Evolutionary conservation across 805 yeast genomes (phyloP), one percentile per base, ranked within the genome.

Genomic region (Cyberlindnera mississippiensis): DNA sequence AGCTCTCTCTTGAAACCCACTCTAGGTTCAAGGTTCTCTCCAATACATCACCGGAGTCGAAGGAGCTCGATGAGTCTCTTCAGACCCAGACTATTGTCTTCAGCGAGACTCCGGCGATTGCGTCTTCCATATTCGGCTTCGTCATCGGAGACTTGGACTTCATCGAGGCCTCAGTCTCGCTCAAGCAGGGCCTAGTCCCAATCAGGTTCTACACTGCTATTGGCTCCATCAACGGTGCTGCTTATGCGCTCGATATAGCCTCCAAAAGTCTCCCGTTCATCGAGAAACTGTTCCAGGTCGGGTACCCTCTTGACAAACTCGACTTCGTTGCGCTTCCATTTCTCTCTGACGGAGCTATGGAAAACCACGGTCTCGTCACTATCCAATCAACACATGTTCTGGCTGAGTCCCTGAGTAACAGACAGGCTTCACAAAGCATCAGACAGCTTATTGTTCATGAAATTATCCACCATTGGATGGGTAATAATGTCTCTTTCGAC

Each of bases 391-490:
- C 72, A 35, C 80, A 78, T 49, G 50, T 75, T 7, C 46, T 75
- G 15, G 47, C 71, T 13, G 66, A 72, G 0, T 51, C 57, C 2
- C 48, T 68, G 33, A 55, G 60, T 4, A 42, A 51, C 6, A 37
- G 48, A 6, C 49, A 56, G 2, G 49, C 56, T 12, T 49, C 50
- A 3, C 60, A 64, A 29, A 67, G 66, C 46, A 54, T 78, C 18
- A 64, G 75, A 46, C 83, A 80, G 52, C 68, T 85, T 34, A 55
- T 85, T 8, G 78, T 76, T 2, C 95, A 85, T 58, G 90, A 85
- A 55, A 54, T 85, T 48, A 79, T 83, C 22, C 95, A 85, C 57
- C 91, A 85, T 63, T 85, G 88, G 87, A 61, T 85, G 42, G 95
- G 93, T 8, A 78, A 85, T 50, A 66, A 69, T 50, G 71, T 83